A percentile compares a stretch with the other conserved stretches of the same genome.
phyloP scores from a whole-genome alignment of 2,329 filamentous ascomycete genomes.

The Cladosporium halotolerans region DNA sequence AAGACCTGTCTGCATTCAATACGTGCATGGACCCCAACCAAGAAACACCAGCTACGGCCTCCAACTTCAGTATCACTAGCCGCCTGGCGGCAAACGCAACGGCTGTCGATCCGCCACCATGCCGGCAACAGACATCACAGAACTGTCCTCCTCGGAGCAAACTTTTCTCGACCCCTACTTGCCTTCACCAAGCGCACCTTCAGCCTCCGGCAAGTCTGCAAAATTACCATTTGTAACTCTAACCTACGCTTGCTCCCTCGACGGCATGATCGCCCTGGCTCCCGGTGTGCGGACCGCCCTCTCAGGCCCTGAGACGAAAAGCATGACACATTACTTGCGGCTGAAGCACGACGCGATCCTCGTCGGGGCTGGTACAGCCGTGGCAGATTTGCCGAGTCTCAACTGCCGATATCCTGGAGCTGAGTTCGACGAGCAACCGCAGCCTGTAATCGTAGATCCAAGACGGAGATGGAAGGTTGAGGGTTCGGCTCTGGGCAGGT shows the following conservation, averaged over 20 bases:
- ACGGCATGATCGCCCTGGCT: conserved; percentile 68
- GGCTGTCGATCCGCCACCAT: background rate
- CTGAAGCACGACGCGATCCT: conserved; percentile 77
- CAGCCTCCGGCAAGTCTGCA: background rate
- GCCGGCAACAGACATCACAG: conserved; percentile 19
- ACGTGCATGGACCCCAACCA: no score
- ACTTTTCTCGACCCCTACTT: conserved; percentile 48
- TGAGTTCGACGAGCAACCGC: conserved; percentile 57
- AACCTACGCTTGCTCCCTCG: conserved; percentile 86
- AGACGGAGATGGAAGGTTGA: conserved; percentile 63
- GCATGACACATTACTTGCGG: conserved; percentile 89
- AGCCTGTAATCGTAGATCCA: conserved; percentile 78
- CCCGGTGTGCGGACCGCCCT: conserved; percentile 76
- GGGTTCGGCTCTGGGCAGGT: conserved; percentile 56
- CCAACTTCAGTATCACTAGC: background rate
- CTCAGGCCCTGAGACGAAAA: conserved; percentile 76
- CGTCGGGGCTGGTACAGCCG: conserved; percentile 75
- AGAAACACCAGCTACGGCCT: background rate
- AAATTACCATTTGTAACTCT: conserved; percentile 60
- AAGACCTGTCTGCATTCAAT: no score
- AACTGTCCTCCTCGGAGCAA: conserved; percentile 34
- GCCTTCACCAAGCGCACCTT: conserved; percentile 9
- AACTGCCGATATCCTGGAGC: conserved; percentile 66
- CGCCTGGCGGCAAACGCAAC: no score
- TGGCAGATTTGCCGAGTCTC: conserved; percentile 77